Percentiles rank a stretch among this genome's conserved stretches.
Conservation (phyloP, 192 early-diverging fungal genomes). For the Coemansia sp. region DNA sequence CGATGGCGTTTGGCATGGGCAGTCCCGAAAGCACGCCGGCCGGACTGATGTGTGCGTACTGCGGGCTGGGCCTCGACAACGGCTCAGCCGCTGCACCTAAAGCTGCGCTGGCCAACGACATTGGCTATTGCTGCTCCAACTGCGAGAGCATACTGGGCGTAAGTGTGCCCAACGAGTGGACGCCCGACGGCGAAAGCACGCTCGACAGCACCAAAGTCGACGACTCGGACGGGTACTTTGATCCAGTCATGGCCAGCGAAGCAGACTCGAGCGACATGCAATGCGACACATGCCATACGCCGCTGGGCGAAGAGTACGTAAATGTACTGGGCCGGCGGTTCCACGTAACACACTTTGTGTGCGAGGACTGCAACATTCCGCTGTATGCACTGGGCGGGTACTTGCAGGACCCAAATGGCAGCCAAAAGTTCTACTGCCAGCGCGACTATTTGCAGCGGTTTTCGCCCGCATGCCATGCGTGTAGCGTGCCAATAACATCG, state of each 20-base stretch:
- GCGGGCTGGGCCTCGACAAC: slow-evolving; percentile 37
- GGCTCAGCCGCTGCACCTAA: slow-evolving; percentile 25
- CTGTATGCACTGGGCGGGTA: slow-evolving; percentile 56
- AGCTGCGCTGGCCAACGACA: slow-evolving; percentile 42
- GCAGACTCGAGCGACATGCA: background rate
- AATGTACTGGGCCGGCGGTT: slow-evolving; percentile 49
- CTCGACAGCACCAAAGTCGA: slow-evolving; percentile 6
- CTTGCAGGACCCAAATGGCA: slow-evolving; percentile 39
- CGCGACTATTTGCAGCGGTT: slow-evolving; percentile 55
- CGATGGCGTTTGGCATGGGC: slow-evolving; percentile 33
- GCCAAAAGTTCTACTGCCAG: slow-evolving; percentile 52
- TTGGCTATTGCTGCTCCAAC: slow-evolving; percentile 54
- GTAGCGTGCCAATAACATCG: slow-evolving; percentile 53
- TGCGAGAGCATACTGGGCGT: slow-evolving; percentile 43
- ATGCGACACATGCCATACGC: slow-evolving; percentile 35
- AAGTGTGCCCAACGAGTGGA: background rate
- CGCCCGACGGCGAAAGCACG: slow-evolving; percentile 5
- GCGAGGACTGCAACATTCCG: slow-evolving; percentile 54
- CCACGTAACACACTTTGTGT: slow-evolving; percentile 52
- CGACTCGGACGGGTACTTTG: slow-evolving; percentile 17
- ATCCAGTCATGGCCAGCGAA: slow-evolving; percentile 1
- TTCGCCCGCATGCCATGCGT: slow-evolving; percentile 51
- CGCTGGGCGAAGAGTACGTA: slow-evolving; percentile 52
- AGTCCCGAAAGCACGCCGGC: slow-evolving; percentile 3
- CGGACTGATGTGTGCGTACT: slow-evolving; percentile 39